Evolutionary conservation across 176 grass and related monocot genomes (phyloP), one percentile per base, ranked within the genome.

Genomic region (Pharus latifolius): DNA sequence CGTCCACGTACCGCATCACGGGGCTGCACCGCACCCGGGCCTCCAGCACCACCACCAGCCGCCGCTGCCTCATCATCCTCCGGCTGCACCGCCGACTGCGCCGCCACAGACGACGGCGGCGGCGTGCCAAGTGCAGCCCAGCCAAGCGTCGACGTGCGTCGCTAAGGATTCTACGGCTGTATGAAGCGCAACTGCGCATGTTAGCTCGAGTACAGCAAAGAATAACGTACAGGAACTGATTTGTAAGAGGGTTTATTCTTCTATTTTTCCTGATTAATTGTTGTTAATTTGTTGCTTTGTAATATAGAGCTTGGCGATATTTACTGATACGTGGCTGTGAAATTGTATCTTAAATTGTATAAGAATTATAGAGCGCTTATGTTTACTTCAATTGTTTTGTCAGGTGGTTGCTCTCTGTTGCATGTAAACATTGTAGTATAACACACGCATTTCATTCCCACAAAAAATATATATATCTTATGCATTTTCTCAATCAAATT

Each of bases 131-230:
- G 61, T 23, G 9, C 76, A 78, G 22, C 57, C 80, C 9, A 68
- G 38, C 61, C 31, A 67, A 14, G 58, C 71, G 11, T 48, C n/a
- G n/a, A n/a, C 55, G 17, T 20, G 53, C 63, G 12, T 69, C 57
- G 65, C 75, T 33, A 86, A 88, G 75, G 65, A 80, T 57, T 20
- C 58, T 26, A 24, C 82, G 34, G 78, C 49, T 15, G 78, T 67
- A 14, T 88, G 64, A 88, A 8, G 56, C 11, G 7, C 33, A n/a
- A n/a, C n/a, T n/a, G n/a, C n/a, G n/a, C n/a, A n/a, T n/a, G n/a
- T n/a, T n/a, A n/a, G n/a, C n/a, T n/a, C n/a, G n/a, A n/a, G n/a
- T n/a, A n/a, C n/a, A n/a, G n/a, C n/a, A n/a, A n/a, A n/a, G n/a
- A n/a, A n/a, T n/a, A n/a, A n/a, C n/a, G n/a, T n/a, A n/a, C n/a